phyloP scores from a whole-genome alignment of 1,284 basidiomycete genomes.

The Heterobasidion parviporum region DNA sequence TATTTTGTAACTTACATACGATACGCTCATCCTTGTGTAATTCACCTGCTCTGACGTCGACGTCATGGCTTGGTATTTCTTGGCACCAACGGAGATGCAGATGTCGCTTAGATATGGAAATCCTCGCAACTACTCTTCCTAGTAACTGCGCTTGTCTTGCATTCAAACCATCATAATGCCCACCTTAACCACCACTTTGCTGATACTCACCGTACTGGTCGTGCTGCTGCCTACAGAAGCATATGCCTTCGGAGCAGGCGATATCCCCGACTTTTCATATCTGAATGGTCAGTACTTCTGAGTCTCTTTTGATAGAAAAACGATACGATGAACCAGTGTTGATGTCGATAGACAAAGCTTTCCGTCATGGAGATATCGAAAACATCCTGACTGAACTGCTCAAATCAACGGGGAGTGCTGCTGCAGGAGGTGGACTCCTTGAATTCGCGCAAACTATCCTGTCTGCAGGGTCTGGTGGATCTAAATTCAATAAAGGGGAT shows the following conservation, averaged over 20 bases:
- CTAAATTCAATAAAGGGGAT: conserved; percentile 54
- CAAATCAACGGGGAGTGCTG: conserved; percentile 40
- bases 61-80: conserved; percentile 6
- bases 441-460: conserved; percentile 41
- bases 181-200: conserved; percentile 7
- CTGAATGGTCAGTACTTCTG: conserved; percentile 33
- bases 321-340: neutral
- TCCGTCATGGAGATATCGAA: conserved; percentile 71
- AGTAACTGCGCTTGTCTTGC: neutral
- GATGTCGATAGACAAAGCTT: conserved; percentile 50
- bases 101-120: neutral
- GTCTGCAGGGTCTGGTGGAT: conserved; percentile 34
- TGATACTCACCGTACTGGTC: conserved; percentile 15
- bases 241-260: conserved; percentile 52
- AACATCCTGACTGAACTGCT: conserved; percentile 47
- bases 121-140: conserved; percentile 3
- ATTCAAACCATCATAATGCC: conserved; percentile 5
- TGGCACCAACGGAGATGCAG: neutral
- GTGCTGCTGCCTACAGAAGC: conserved; percentile 36
- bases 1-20: neutral
- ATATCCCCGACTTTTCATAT: conserved; percentile 56
- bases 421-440: conserved; percentile 38
- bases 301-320: conserved; percentile 5
- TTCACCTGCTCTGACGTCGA: neutral
- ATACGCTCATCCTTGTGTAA: neutral